A percentile compares a stretch with the other conserved stretches of the same genome.
Evolutionary conservation across 2,329 filamentous ascomycete genomes (phyloP).

Genomic region (Leptographium radiaticola): DNA sequence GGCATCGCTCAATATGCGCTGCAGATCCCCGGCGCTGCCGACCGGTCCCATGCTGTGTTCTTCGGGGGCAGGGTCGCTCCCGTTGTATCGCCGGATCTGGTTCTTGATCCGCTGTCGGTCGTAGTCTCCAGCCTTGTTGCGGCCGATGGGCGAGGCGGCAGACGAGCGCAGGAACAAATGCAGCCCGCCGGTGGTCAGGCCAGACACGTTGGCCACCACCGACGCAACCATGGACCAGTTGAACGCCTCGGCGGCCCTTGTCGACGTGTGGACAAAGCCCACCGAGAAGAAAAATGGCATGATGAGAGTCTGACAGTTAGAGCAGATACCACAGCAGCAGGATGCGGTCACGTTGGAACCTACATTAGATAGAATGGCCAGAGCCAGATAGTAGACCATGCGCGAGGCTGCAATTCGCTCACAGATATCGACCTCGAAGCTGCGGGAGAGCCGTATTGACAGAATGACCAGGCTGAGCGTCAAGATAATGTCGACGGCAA

Average conservation of each 20-base stretch:
- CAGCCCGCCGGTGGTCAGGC: constrained; percentile 49
- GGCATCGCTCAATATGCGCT: constrained; percentile 21
- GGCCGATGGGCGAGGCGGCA: constrained; percentile 40
- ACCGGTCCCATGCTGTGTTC: constrained; percentile 22
- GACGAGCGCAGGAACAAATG: constrained; percentile 56
- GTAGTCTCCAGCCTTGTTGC: constrained; percentile 31
- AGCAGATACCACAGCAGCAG: not conserved
- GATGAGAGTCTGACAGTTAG: constrained; percentile 34
- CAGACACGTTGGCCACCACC: constrained; percentile 52
- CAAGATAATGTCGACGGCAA: constrained; percentile 35
- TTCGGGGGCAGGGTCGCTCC: constrained; percentile 17
- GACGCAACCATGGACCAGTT: constrained; percentile 49
- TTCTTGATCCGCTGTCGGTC: constrained; percentile 30
- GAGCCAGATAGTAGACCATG: constrained; percentile 54
- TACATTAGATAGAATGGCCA: constrained; percentile 32
- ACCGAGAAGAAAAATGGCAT: constrained; percentile 52
- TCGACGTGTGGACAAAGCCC: constrained; percentile 23
- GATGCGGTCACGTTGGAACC: constrained; percentile 31
- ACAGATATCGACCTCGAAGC: constrained; percentile 38
- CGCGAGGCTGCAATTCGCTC: constrained; percentile 52
- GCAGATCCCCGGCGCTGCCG: constrained; percentile 15
- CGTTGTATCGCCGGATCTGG: constrained; percentile 24
- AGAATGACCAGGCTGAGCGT: constrained; percentile 38
- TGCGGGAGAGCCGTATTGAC: constrained; percentile 42
- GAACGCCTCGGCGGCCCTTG: constrained; percentile 26